Evolutionary conservation across 164 flowering plant genomes (phyloP), one percentile per base, ranked within the genome.

Genomic region (Malania oleifera): DNA sequence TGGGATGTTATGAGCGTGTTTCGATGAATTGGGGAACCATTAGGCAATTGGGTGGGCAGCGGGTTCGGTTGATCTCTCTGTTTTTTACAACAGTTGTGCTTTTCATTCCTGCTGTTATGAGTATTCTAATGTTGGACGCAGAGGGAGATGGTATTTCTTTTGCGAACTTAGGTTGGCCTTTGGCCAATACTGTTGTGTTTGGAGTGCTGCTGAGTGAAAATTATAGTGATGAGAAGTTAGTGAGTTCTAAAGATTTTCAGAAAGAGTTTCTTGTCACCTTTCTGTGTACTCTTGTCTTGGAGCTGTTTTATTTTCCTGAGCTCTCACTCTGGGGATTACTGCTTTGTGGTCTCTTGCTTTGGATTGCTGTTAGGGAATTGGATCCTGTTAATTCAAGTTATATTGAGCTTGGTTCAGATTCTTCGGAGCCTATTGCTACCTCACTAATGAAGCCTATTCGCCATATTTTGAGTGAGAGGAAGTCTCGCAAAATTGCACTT

Each of bases 401-500:
- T 74, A 69, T 69, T 26, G 85, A 86, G 52, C 59, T 83, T 53
- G 91, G 96, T 1, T 53, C 61, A 47, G 92, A 80, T 64, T 66
- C 81, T 19, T 64, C 85, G 0, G 84, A 79, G 7, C 66, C 87
- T 1, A 54, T 82, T 38, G 63, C 68, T 52, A 52, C 71, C 1
- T 57, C 58, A 39, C 57, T 83, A 22, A 75, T 76, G 83, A 88
- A 77, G 54, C 86, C 92, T 10, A 67, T 93, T 52, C 74, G 83
- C 8, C 97, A 93, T 61, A 86, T 93, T 60, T 69, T 88, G 67
- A 81, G 88, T 59, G 96, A 90, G 72, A 83, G 95, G 70, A 93
- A 86, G 67, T 90, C 97, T 0, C 74, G 96, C 0, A 93, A 93
- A 68, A 93, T 90, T 72, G 99, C 96, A 5, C 84, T 93, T 28